Conservation (phyloP, 192 early-diverging fungal species). For the Geranomyces michiganensis region DNA sequence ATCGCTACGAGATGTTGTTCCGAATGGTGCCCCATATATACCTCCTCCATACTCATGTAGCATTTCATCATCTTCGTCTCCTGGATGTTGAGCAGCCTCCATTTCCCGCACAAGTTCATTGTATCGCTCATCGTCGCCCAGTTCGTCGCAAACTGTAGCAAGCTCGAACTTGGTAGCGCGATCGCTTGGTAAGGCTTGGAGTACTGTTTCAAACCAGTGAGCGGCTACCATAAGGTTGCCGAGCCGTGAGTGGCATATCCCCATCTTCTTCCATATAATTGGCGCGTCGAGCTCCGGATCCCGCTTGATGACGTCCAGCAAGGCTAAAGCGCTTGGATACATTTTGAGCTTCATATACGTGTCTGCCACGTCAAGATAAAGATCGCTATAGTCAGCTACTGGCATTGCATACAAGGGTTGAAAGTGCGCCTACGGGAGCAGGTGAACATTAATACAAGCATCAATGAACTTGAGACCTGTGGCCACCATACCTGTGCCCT, state of each 20-base stretch:
- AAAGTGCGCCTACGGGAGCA: constrained; percentile 63
- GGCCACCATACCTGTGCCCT: constrained; percentile 60
- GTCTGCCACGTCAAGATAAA: constrained; percentile 75
- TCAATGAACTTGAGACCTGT: not conserved
- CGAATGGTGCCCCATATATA: too few species aligned
- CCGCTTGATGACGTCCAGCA: constrained; percentile 43
- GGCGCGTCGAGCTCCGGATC: constrained; percentile 5
- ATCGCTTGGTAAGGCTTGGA: constrained; percentile 66
- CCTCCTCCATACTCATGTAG: constrained; percentile 15
- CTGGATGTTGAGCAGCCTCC: constrained; percentile 13
- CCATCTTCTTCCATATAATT: constrained; percentile 58
- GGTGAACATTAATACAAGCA: not conserved
- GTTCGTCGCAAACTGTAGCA: constrained; percentile 72
- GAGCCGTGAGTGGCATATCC: constrained; percentile 60
- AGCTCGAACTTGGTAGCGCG: constrained; percentile 68
- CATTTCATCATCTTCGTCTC: constrained; percentile 18
- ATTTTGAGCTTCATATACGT: constrained; percentile 68
- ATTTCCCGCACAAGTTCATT: constrained; percentile 8
- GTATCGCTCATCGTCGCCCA: constrained; percentile 56
- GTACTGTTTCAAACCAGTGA: constrained; percentile 49
- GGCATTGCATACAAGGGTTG: constrained; percentile 54
- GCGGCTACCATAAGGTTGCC: constrained; percentile 58
- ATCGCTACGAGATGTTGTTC: too few species aligned
- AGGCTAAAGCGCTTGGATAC: constrained; percentile 64
- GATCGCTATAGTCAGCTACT: constrained; percentile 62